Evolutionary conservation across 768 basidiomycete species (phyloP).

Genomic region (Xanthoconium purpureum): DNA sequence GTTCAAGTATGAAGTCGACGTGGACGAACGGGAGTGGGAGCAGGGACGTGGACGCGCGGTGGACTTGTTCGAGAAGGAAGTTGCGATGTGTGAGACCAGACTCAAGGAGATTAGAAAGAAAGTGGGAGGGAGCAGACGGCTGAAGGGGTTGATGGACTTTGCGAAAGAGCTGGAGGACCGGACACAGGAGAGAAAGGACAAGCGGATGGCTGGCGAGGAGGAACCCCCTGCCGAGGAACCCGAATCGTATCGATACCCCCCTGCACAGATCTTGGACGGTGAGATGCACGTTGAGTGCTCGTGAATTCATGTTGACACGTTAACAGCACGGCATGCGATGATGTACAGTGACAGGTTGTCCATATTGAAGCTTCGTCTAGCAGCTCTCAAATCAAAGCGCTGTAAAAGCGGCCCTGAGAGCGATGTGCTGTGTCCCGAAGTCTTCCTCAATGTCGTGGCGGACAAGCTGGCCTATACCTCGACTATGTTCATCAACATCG

Average conservation of each 20-base stretch:
- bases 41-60: conserved; percentile 71
- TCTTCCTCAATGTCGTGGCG: conserved; percentile 94
- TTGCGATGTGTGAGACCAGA: conserved; percentile 79
- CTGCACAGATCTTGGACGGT: conserved; percentile 92
- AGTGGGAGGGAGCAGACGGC: conserved; percentile 81
- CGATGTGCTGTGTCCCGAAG: conserved; percentile 91
- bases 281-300: conserved; percentile 23
- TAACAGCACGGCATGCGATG: conserved; percentile 84
- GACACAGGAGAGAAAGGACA: conserved; percentile 61
- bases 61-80: conserved; percentile 81
- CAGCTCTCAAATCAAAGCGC: conserved; percentile 83
- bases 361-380: conserved; percentile 81
- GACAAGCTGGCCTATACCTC: conserved; percentile 96
- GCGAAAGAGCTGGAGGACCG: conserved; percentile 79
- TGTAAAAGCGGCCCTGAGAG: conserved; percentile 86
- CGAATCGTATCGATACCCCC: conserved; percentile 87
- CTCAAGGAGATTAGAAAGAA: conserved; percentile 82
- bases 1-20: conserved; percentile 97
- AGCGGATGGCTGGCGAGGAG: conserved; percentile 40
- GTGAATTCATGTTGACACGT: conserved; percentile 5
- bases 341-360: conserved; percentile 78
- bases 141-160: conserved; percentile 74
- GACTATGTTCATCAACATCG: conserved; percentile 98
- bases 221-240: conserved; percentile 41
- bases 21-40: conserved; percentile 92